phyloP scores from a whole-genome alignment of 805 yeast genomes.

The Nakazawaea molendinolei region DNA sequence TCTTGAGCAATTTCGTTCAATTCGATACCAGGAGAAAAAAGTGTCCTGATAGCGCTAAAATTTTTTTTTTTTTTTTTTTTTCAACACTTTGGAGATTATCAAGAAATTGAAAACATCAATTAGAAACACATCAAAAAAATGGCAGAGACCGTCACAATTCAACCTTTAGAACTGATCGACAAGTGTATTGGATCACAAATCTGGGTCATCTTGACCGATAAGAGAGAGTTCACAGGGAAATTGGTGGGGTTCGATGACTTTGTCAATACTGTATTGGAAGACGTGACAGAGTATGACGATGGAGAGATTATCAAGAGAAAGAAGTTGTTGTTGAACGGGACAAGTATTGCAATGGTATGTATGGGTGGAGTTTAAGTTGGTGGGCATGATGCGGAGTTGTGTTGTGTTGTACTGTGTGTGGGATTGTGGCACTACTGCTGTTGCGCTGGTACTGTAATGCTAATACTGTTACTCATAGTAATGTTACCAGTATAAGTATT shows the following conservation, averaged over 20 bases:
- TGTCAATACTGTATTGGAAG: constrained; percentile 83
- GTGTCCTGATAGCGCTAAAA: no score
- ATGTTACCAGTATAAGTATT: no score
- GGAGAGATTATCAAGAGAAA: constrained; percentile 40
- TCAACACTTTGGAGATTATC: constrained; percentile 1
- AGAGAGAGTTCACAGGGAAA: constrained; percentile 81
- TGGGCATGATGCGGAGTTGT: no score
- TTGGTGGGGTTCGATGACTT: constrained; percentile 92
- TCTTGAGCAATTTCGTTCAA: no score
- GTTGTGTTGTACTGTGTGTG: no score
- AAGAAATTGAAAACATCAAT: neutral
- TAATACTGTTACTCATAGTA: no score
- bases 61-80: constrained; percentile 3
- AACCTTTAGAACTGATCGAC: constrained; percentile 85
- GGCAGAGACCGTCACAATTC: constrained; percentile 18
- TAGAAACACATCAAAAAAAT: neutral
- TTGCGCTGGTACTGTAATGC: no score
- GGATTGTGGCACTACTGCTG: no score
- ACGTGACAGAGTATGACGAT: constrained; percentile 60
- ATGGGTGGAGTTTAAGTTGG: no score
- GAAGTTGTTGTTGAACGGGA: constrained; percentile 65
- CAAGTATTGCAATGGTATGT: constrained; percentile 60
- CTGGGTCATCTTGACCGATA: constrained; percentile 58
- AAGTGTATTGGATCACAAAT: constrained; percentile 76
- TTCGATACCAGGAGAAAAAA: no score